A percentile compares a stretch with the other conserved stretches of the same genome.
These are phyloP conservation scores for Peribolospora kevripleyi DNA, from an alignment of 768 basidiomycete species.

Conservation along the genomic window DNA sequence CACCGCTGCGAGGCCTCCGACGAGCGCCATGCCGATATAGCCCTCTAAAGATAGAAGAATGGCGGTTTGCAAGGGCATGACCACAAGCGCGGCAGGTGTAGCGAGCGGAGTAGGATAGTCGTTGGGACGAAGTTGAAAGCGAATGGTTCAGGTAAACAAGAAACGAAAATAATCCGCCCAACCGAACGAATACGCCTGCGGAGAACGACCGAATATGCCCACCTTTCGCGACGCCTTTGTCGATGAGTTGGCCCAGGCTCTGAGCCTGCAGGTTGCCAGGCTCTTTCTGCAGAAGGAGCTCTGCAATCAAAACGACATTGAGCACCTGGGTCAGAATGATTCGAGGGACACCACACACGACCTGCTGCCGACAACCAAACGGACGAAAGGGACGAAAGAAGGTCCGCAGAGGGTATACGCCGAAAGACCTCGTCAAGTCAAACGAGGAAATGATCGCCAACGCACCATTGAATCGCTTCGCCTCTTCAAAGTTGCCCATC, in stretches of 20 bases:
- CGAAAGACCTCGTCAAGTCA: background rate
- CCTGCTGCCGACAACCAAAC: background rate
- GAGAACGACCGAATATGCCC: conserved; percentile 9
- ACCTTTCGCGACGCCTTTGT: conserved; percentile 63
- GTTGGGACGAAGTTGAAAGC: background rate
- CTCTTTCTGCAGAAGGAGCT: conserved; percentile 66
- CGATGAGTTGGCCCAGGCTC: conserved; percentile 61
- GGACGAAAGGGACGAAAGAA: background rate
- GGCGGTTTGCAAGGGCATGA: background rate
- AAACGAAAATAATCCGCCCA: background rate
- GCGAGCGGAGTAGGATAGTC: background rate
- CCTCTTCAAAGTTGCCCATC: conserved; percentile 81
- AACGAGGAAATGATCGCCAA: conserved; percentile 1
- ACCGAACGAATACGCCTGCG: too few species aligned
- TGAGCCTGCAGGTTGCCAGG: conserved; percentile 81
- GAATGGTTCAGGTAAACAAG: background rate
- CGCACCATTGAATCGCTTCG: conserved; percentile 75
- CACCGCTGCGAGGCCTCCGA: conserved; percentile 66
- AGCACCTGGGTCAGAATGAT: background rate
- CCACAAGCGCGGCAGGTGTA: too few species aligned
- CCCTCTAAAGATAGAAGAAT: conserved; percentile 36
- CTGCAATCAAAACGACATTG: conserved; percentile 23
- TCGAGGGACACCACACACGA: background rate
- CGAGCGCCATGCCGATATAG: conserved; percentile 94
- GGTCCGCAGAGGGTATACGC: too few species aligned